Evolutionary conservation across 805 yeast species (phyloP).

Genomic region (Spencermartinsiella europaea): DNA sequence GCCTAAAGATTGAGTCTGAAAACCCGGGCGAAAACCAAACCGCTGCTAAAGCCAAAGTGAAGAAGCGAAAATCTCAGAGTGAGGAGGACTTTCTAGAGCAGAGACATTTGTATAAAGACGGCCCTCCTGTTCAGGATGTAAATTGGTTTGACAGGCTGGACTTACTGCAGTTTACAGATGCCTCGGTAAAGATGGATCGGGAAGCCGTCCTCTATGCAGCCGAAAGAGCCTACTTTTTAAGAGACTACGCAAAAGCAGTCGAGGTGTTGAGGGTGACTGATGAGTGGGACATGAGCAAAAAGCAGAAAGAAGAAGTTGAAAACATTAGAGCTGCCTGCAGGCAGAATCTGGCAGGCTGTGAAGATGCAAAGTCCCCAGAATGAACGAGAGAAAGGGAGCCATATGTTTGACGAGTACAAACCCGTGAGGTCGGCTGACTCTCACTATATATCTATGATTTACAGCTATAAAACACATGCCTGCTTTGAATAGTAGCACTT

Average conservation of each 20-base stretch:
- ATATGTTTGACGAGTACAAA: no score
- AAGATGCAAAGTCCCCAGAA: background rate
- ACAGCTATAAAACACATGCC: no score
- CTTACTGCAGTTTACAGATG: slow-evolving; percentile 1
- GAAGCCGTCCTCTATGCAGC: slow-evolving; percentile 53
- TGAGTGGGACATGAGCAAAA: slow-evolving; percentile 39
- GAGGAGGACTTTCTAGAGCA: slow-evolving; percentile 59
- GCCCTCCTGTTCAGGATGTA: slow-evolving; percentile 48
- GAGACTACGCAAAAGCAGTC: slow-evolving; percentile 49
- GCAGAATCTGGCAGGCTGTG: slow-evolving; percentile 21
- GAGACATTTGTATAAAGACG: slow-evolving; percentile 40
- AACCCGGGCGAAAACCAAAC: no score
- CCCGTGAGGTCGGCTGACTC: no score
- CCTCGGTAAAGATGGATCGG: slow-evolving; percentile 46
- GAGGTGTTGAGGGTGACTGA: slow-evolving; percentile 36
- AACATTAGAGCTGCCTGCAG: slow-evolving; percentile 40
- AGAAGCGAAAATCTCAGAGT: slow-evolving; percentile 61
- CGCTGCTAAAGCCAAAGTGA: background rate
- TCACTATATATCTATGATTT: no score
- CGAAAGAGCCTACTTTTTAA: slow-evolving; percentile 56
- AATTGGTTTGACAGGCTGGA: slow-evolving; percentile 10
- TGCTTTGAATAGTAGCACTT: no score
- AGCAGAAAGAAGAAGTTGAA: slow-evolving; percentile 48
- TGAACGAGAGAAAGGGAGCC: background rate
- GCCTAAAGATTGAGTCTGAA: no score